Evolutionary conservation across 2,329 filamentous ascomycete species (phyloP).

Genomic region (Thielaviopsis ethacetica): DNA sequence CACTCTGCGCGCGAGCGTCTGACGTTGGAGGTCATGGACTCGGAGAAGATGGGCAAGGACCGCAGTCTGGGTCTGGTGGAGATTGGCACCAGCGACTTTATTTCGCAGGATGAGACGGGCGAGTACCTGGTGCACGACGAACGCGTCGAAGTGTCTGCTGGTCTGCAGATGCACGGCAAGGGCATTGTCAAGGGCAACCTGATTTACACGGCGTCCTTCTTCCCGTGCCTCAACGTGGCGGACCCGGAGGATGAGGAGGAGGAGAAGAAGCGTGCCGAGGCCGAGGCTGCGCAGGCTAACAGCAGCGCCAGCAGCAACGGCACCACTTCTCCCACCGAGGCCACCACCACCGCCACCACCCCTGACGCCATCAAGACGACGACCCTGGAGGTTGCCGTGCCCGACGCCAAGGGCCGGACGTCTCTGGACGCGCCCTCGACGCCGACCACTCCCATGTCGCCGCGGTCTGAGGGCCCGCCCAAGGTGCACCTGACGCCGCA

Average conservation of each 20-base stretch:
- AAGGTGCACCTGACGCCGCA: constrained; percentile 67
- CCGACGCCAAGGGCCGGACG: constrained; percentile 4
- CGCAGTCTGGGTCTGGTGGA: constrained; percentile 73
- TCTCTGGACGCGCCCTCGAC: constrained; percentile 8
- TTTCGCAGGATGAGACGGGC: constrained; percentile 60
- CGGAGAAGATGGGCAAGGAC: constrained; percentile 83
- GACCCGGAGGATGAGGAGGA: constrained; percentile 78
- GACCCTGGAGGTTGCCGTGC: constrained; percentile 8
- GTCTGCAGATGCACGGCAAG: constrained; percentile 58
- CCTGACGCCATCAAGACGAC: constrained; percentile 15
- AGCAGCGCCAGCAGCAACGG: constrained; percentile 9
- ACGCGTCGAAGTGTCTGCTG: constrained; percentile 50
- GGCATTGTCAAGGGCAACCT: constrained; percentile 63
- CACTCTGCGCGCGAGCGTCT: constrained; percentile 73
- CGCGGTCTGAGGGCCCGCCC: constrained; percentile 36
- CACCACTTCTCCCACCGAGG: constrained; percentile 7
- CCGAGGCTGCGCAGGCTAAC: constrained; percentile 17
- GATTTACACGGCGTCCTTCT: constrained; percentile 76
- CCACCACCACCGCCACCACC: too few relatives aligned
- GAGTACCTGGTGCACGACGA: constrained; percentile 66
- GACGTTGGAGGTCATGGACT: constrained; percentile 87
- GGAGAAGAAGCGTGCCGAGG: constrained; percentile 30
- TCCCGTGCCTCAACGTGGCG: constrained; percentile 69
- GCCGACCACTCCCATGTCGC: constrained; percentile 24
- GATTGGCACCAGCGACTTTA: constrained; percentile 59